phyloP scores from a whole-genome alignment of 2,329 filamentous ascomycete species.

The Boeremia lycopersici region DNA sequence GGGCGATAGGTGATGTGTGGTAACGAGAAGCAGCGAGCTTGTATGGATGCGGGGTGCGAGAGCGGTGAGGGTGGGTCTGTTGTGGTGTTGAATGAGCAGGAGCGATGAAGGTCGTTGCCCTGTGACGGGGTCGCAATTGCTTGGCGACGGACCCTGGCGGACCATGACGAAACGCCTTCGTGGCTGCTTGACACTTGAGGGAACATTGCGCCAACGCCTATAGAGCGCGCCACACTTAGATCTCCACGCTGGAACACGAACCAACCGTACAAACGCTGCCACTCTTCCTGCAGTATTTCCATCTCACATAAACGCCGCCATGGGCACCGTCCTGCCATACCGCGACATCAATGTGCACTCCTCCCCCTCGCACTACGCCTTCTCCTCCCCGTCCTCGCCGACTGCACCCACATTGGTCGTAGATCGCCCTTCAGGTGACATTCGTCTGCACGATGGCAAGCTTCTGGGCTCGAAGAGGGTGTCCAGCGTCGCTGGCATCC shows the following conservation, averaged over 20 bases:
- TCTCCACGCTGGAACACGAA: background rate
- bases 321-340: conserved; percentile 71
- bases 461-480: conserved; percentile 80
- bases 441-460: conserved; percentile 81
- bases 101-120: conserved; percentile 15
- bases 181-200: conserved; percentile 5
- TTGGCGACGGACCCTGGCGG: conserved; percentile 7
- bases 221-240: conserved; percentile 1
- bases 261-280: background rate
- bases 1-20: conserved; percentile 7
- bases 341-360: conserved; percentile 97
- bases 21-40: background rate
- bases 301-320: conserved; percentile 31
- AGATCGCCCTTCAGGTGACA: conserved; percentile 89
- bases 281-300: background rate
- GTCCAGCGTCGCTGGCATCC: conserved; percentile 91
- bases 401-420: conserved; percentile 86
- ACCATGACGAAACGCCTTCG: conserved; percentile 25
- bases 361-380: conserved; percentile 90
- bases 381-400: conserved; percentile 92
- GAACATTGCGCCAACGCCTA: conserved; percentile 2
- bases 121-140: conserved; percentile 13
- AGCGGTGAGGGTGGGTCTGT: conserved; percentile 12
- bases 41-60: conserved; percentile 9
- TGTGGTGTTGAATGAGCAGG: conserved; percentile 16